These are phyloP conservation scores for Dendrocalamus latiflorus DNA, from an alignment of 202 grass and related monocot species.

Conservation along the genomic window DNA sequence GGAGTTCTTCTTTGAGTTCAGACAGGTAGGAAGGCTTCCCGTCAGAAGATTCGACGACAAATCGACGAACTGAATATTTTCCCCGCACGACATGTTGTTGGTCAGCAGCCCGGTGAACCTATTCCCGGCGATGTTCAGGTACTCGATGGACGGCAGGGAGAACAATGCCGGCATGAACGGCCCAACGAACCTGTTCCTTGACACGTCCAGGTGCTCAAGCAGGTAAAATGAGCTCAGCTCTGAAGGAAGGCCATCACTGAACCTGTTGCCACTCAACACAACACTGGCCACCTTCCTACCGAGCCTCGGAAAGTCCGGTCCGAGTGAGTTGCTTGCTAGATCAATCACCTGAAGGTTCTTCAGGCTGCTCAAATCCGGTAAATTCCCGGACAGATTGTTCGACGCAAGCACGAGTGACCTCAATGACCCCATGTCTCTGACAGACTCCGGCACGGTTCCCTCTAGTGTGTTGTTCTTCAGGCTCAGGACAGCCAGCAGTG, in stretches of 20 bases:
- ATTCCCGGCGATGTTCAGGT: constrained; percentile 71
- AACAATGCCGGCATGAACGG: constrained; percentile 59
- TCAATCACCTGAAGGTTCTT: constrained; percentile 70
- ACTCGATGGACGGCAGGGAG: constrained; percentile 69
- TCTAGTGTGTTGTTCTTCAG: constrained; percentile 68
- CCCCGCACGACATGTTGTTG: constrained; percentile 65
- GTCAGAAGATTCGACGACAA: constrained; percentile 78
- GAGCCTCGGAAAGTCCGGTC: constrained; percentile 71
- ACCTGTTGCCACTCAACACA: constrained; percentile 59
- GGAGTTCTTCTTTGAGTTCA: constrained; percentile 21
- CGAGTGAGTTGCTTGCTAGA: constrained; percentile 75
- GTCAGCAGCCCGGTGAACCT: constrained; percentile 74
- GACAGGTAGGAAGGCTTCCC: constrained; percentile 65
- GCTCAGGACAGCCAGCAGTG: constrained; percentile 68
- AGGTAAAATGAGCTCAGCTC: constrained; percentile 59
- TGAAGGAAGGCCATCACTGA: constrained; percentile 52
- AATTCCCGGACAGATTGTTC: constrained; percentile 62
- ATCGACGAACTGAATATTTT: constrained; percentile 68
- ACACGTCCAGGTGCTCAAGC: constrained; percentile 69
- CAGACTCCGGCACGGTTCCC: constrained; percentile 51
- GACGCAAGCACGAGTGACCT: constrained; percentile 57
- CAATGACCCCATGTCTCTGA: constrained; percentile 40
- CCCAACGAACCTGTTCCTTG: constrained; percentile 72
- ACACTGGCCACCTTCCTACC: constrained; percentile 65
- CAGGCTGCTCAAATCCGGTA: constrained; percentile 63